Percentiles rank a stretch among this genome's conserved stretches.
These are phyloP conservation scores for Hypoxylon sp. DNA, from an alignment of 2,329 filamentous ascomycete species.

Conservation along the genomic window DNA sequence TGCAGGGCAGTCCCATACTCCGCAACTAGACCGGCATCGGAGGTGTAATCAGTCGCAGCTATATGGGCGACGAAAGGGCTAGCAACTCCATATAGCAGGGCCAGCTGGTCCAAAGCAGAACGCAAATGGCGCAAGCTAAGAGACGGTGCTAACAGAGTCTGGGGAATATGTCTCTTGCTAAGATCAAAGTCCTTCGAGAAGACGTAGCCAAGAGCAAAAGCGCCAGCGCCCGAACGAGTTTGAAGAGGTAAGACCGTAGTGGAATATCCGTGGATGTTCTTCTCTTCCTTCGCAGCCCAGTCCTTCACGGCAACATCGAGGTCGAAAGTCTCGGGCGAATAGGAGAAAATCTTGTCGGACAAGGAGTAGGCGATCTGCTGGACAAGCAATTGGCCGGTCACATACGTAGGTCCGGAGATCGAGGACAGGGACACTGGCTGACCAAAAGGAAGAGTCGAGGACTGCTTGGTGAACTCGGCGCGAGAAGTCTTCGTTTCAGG, in stretches of 20 bases:
- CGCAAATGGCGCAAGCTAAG: conserved; percentile 86
- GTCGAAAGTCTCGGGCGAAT: conserved; percentile 94
- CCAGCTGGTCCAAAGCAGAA: conserved; percentile 89
- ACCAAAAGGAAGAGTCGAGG: conserved; percentile 71
- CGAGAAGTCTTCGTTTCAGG: conserved; percentile 53
- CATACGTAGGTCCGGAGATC: conserved; percentile 90
- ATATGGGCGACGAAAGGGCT: conserved; percentile 95
- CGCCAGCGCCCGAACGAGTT: conserved; percentile 89
- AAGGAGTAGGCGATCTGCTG: conserved; percentile 96
- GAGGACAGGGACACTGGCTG: conserved; percentile 68
- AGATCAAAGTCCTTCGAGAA: conserved; percentile 98
- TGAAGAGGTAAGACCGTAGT: conserved; percentile 86
- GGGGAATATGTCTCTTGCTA: conserved; percentile 90
- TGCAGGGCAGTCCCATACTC: conserved; percentile 88
- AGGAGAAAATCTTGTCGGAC: conserved; percentile 97
- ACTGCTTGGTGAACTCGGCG: conserved; percentile 59
- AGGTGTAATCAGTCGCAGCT: conserved; percentile 88
- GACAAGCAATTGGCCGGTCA: conserved; percentile 92
- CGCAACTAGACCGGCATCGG: conserved; percentile 79
- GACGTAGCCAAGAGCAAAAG: conserved; percentile 94
- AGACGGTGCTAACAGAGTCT: conserved; percentile 90
- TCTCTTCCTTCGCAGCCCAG: conserved; percentile 79
- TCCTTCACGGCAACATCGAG: conserved; percentile 85
- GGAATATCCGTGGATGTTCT: conserved; percentile 85
- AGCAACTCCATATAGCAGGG: conserved; percentile 89